phyloP scores from a whole-genome alignment of 148 eudicot species.

The Polygonum aviculare region DNA sequence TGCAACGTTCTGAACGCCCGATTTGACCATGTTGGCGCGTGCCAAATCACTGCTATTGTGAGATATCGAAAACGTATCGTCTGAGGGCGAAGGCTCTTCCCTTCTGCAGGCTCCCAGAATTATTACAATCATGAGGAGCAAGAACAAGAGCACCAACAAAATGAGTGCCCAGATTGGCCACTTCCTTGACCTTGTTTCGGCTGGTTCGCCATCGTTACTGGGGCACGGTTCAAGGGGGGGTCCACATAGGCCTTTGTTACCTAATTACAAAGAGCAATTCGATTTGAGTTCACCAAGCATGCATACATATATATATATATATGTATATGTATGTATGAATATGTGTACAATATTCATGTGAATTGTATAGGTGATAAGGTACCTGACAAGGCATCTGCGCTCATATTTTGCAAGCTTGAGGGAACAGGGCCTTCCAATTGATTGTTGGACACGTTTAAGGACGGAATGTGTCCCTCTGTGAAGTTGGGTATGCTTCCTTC shows the following conservation, averaged over 20 bases:
- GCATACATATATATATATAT: too few relatives aligned
- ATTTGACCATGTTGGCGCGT: neutral
- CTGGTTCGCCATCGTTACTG: neutral
- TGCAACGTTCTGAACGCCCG: constrained; percentile 1
- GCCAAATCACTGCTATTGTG: neutral
- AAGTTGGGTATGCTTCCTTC: constrained; percentile 49
- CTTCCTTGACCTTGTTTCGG: neutral
- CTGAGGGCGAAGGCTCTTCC: neutral
- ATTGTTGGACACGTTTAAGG: constrained; percentile 1
- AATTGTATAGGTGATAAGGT: neutral
- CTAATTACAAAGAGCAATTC: constrained; percentile 11
- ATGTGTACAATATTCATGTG: neutral
- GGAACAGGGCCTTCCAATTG: constrained; percentile 11
- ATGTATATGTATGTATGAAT: neutral
- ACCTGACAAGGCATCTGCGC: constrained; percentile 34
- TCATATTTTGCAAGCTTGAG: constrained; percentile 8
- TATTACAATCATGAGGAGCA: constrained; percentile 11
- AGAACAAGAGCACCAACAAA: constrained; percentile 3
- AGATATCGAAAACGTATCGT: neutral
- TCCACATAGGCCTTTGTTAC: constrained; percentile 45
- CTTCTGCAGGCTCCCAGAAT: constrained; percentile 2
- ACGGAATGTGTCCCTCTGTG: constrained; percentile 7
- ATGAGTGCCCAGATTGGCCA: neutral
- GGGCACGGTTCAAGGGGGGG: constrained; percentile 28
- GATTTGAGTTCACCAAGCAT: neutral